Conservation (phyloP, 192 early-diverging fungal species). For the Helicostylum pulchrum region DNA sequence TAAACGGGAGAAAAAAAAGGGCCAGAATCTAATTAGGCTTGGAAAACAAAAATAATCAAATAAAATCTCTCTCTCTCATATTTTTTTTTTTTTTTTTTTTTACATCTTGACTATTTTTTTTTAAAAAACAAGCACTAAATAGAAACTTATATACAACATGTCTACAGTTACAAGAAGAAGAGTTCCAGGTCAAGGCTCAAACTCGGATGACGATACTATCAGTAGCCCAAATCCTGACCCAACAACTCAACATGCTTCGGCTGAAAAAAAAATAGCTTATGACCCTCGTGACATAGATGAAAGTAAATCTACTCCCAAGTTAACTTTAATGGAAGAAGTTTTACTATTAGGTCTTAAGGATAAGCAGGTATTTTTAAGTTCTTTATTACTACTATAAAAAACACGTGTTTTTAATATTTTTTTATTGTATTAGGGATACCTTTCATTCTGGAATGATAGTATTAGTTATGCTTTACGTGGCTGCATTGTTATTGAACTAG, state of each 20-base stretch:
- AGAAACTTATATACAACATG: slow-evolving; percentile 10
- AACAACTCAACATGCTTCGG: background rate
- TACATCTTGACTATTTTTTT: background rate
- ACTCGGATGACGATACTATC: slow-evolving; percentile 11
- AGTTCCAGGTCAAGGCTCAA: slow-evolving; percentile 16
- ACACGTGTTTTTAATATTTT: background rate
- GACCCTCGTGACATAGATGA: slow-evolving; percentile 60
- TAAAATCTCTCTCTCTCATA: background rate
- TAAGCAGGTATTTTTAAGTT: slow-evolving; percentile 56
- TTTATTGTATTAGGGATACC: slow-evolving; percentile 67
- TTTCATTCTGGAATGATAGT: slow-evolving; percentile 99
- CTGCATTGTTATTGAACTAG: slow-evolving; percentile 94
- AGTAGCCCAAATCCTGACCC: background rate
- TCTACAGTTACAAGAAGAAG: slow-evolving; percentile 32
- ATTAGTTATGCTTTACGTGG: slow-evolving; percentile 95
- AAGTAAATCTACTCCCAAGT: slow-evolving; percentile 44
- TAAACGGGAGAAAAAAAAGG: no score
- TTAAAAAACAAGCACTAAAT: background rate
- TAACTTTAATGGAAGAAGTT: slow-evolving; percentile 97
- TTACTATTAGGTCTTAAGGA: slow-evolving; percentile 94
- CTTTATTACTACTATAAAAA: background rate
- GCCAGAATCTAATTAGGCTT: no score
- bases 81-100: background rate
- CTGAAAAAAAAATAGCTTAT: slow-evolving; percentile 42
- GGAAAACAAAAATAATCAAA: background rate